Evolutionary conservation across 768 basidiomycete species (phyloP), one percentile per base, ranked within the genome.

Genomic region (Collybia nuda): DNA sequence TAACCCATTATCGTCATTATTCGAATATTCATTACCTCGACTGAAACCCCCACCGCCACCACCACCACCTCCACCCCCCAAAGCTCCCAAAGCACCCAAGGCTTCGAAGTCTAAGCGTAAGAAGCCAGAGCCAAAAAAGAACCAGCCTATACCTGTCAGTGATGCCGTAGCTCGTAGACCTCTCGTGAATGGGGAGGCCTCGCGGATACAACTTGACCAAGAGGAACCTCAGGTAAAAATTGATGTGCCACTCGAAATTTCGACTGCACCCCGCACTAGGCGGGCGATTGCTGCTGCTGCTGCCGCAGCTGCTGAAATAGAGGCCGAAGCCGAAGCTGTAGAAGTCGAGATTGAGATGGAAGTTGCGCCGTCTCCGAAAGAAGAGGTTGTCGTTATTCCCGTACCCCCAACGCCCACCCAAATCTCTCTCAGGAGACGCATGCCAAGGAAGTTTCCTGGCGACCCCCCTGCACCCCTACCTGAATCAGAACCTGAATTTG

Each of bases 1-100:
- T 2, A 74, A 80, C 19, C 87, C 90, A 0, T 65, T 95, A 21
- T 69, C 74, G 0, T 84, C 87, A 0, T 65, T 97, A 8, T 82
- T 93, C 62, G 70, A 70, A 53, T 88, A 81, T 52, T 88, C 89
- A 51, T 62, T 91, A 14, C 83, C 80, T 2, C 74, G 72, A 43
- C 64, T 76, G 18, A 89, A 85, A 55, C 83, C 81, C 2, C 81
- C 80, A 0, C 79, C 82, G 0, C 81, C 86, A 0, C 78, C 81
- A 0, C 79, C 81, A 1, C 70, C 79, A 7, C 65, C 67, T 0
- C 65, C 65, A n/a, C 62, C 63, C 18, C 70, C 74, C 1, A 67
- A 69, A 43, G 67, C 67, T 3, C 75, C 75, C 29, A 72, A 69
- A 47, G 56, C 59, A 14, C 73, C 73, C 36, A 72, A 72, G 44